A percentile compares a stretch with the other conserved stretches of the same genome.
These are phyloP conservation scores for Striga hermonthica DNA, from an alignment of 305 asterid genomes.

Conservation along the genomic window DNA sequence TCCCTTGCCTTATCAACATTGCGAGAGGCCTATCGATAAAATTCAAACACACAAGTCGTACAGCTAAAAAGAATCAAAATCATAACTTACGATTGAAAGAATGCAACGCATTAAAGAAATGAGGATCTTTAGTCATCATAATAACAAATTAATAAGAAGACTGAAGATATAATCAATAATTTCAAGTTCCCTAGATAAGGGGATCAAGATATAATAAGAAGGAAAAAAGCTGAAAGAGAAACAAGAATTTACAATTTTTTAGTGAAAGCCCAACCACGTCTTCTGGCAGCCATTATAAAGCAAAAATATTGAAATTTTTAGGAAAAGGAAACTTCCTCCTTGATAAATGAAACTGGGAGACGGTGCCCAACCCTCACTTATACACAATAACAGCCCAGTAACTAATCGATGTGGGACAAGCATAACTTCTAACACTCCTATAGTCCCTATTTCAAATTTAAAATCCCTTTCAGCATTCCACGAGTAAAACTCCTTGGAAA, in stretches of 20 bases:
- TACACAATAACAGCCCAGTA: too few species aligned
- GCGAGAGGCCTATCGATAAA: slow-evolving; percentile 69
- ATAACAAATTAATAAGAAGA: neutral
- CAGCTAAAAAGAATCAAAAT: neutral
- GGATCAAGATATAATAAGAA: too few species aligned
- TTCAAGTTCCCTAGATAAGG: too few species aligned
- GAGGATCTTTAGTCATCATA: neutral
- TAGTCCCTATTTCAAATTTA: neutral
- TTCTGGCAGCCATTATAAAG: slow-evolving; percentile 1
- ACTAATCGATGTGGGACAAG: too few species aligned
- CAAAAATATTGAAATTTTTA: slow-evolving; percentile 9
- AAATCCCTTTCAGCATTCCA: neutral
- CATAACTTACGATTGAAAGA: slow-evolving; percentile 3
- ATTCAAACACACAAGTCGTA: neutral
- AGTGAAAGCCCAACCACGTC: slow-evolving; percentile 2
- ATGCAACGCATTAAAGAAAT: slow-evolving; percentile 11
- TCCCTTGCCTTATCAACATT: slow-evolving; percentile 88
- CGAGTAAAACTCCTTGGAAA: slow-evolving; percentile 1
- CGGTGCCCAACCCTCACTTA: too few species aligned
- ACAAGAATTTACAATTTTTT: too few species aligned
- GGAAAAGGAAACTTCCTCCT: neutral
- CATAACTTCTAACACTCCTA: too few species aligned
- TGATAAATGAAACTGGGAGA: neutral
- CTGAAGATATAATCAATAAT: too few species aligned
- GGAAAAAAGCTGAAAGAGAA: too few species aligned